Evolutionary conservation across 2,329 filamentous ascomycete species (phyloP).

Genomic region (Exserohilum turcica): DNA sequence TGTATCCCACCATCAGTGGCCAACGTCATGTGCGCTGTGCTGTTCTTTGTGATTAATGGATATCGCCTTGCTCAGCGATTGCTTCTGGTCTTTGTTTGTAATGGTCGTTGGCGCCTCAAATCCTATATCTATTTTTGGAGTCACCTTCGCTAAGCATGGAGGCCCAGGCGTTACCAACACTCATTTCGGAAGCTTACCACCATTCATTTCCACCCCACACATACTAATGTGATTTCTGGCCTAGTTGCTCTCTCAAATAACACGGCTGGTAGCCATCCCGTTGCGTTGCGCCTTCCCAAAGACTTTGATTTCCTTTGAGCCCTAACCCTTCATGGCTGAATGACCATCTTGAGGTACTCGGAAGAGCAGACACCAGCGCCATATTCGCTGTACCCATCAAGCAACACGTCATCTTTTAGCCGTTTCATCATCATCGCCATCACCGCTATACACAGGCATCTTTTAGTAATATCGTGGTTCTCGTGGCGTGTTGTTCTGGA

Average conservation of each 20-base stretch:
- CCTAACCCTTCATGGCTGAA: background rate
- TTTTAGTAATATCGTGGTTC: background rate
- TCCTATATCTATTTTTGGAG: conserved; percentile 11
- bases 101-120: background rate
- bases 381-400: background rate
- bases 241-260: background rate
- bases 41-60: conserved; percentile 28
- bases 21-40: background rate
- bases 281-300: conserved; percentile 1
- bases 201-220: conserved; percentile 2
- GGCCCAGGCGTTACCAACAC: conserved; percentile 7
- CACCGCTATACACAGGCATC: conserved; percentile 2
- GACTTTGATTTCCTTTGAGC: background rate
- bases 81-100: conserved; percentile 1
- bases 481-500: background rate
- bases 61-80: background rate
- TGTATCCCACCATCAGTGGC: conserved; percentile 5
- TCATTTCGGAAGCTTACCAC: conserved; percentile 2
- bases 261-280: conserved; percentile 10
- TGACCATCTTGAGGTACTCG: background rate
- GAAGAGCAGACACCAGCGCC: background rate
- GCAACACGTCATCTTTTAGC: background rate
- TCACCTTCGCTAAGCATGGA: conserved; percentile 21
- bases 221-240: background rate
- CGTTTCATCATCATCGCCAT: conserved; percentile 4